phyloP scores from a whole-genome alignment of 1,139 yeast genomes.

The Candida frijolesensis region DNA sequence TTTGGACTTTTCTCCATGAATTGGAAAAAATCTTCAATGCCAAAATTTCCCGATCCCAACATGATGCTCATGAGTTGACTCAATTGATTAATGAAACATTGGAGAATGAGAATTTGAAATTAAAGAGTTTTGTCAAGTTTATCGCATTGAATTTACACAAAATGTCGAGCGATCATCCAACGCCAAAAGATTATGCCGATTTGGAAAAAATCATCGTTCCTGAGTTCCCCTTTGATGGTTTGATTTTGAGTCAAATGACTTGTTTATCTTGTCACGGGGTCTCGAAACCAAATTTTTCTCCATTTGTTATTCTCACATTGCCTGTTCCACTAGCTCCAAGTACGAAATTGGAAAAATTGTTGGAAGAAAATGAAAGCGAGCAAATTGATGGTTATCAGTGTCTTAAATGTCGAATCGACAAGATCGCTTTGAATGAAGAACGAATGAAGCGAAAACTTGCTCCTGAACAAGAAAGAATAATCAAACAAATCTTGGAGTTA shows the following conservation, averaged over 20 bases:
- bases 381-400: constrained; percentile 82
- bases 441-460: constrained; percentile 17
- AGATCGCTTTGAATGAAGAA: constrained; percentile 42
- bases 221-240: constrained; percentile 74
- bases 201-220: constrained; percentile 44
- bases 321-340: constrained; percentile 65
- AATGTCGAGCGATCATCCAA: constrained; percentile 17
- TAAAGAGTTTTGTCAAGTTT: constrained; percentile 24
- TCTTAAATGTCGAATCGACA: constrained; percentile 60
- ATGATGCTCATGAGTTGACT: constrained; percentile 92
- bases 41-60: constrained; percentile 79
- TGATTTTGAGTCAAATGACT: constrained; percentile 62
- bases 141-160: constrained; percentile 31
- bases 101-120: constrained; percentile 59
- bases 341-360: constrained; percentile 54
- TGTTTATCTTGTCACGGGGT: constrained; percentile 69
- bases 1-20: constrained; percentile 75
- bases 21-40: constrained; percentile 79
- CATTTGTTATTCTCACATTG: constrained; percentile 73
- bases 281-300: constrained; percentile 61
- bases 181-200: constrained; percentile 18
- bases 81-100: constrained; percentile 80
- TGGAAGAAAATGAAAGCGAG: constrained; percentile 65
- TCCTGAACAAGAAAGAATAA: constrained; percentile 19
- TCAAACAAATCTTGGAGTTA: constrained; percentile 31